Evolutionary conservation across 2,329 filamentous ascomycete species (phyloP).

Genomic region (Pleoardoris graminearum): DNA sequence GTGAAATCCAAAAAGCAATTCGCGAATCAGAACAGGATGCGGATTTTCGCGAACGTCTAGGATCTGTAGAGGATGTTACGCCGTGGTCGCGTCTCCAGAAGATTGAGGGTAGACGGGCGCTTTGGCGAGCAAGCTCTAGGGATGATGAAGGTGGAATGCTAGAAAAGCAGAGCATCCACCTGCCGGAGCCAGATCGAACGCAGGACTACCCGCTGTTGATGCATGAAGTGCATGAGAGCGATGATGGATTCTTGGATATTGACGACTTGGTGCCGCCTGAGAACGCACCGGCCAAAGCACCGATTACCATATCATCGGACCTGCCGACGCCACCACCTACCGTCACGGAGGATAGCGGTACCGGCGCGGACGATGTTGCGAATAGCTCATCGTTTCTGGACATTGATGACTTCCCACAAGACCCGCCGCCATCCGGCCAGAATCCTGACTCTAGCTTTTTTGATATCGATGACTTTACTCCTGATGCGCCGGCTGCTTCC

Average conservation of each 20-base stretch:
- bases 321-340: conserved; percentile 19
- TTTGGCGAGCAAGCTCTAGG: conserved; percentile 42
- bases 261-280: conserved; percentile 19
- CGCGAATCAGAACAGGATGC: conserved; percentile 38
- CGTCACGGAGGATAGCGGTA: background rate
- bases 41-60: background rate
- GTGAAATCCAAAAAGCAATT: conserved; percentile 41
- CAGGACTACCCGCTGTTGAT: conserved; percentile 36
- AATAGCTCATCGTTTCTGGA: conserved; percentile 22
- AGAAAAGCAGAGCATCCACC: conserved; percentile 30
- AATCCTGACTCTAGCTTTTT: conserved; percentile 26
- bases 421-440: conserved; percentile 34
- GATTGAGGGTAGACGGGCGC: conserved; percentile 23
- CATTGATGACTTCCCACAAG: conserved; percentile 29
- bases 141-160: conserved; percentile 37
- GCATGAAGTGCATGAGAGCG: conserved; percentile 18
- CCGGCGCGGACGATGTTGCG: background rate
- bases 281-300: conserved; percentile 12
- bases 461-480: conserved; percentile 32
- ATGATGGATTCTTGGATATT: conserved; percentile 23
- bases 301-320: conserved; percentile 29
- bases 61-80: background rate
- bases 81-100: conserved; percentile 25
- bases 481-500: conserved; percentile 8
- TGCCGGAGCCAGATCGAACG: conserved; percentile 37